Conservation (phyloP, 2,329 filamentous ascomycete species). For the Aspergillus neotritici region DNA sequence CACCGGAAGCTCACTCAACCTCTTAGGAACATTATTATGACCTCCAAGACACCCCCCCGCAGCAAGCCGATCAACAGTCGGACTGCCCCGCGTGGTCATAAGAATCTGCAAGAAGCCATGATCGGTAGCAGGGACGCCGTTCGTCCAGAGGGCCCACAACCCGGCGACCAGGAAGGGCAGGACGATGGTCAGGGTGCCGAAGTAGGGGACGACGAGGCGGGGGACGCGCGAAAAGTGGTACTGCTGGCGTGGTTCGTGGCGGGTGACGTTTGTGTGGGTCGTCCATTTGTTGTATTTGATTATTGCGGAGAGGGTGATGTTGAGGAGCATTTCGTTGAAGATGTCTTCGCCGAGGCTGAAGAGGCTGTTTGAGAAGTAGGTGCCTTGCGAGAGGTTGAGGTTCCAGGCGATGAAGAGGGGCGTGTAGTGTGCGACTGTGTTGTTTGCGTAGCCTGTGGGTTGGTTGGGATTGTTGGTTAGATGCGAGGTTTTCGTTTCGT, state of each 20-base stretch:
- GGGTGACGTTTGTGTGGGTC: constrained; percentile 2
- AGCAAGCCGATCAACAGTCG: constrained; percentile 4
- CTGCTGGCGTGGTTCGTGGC: not conserved
- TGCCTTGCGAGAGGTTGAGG: no score
- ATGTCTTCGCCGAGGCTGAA: constrained; percentile 6
- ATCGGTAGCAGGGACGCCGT: constrained; percentile 9
- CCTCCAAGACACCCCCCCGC: constrained; percentile 10
- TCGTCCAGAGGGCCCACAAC: constrained; percentile 4
- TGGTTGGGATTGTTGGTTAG: no score
- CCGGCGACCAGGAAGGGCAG: constrained; percentile 7
- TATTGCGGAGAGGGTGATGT: constrained; percentile 11
- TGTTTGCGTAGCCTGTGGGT: no score
- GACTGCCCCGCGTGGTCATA: constrained; percentile 8
- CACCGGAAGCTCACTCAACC: constrained; percentile 12
- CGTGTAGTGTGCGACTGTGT: no score
- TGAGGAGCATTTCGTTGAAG: constrained; percentile 5
- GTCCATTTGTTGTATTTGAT: constrained; percentile 3
- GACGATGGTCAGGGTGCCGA: not conserved
- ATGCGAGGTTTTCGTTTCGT: no score
- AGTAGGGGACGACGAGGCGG: constrained; percentile 8
- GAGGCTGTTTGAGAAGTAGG: not conserved
- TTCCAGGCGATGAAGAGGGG: no score
- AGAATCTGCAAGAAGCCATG: constrained; percentile 8
- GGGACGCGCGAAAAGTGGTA: constrained; percentile 5
- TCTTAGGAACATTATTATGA: constrained; percentile 12